Conservation (phyloP, 1,139 yeast genomes). For the Sugiyamaella novakii region DNA sequence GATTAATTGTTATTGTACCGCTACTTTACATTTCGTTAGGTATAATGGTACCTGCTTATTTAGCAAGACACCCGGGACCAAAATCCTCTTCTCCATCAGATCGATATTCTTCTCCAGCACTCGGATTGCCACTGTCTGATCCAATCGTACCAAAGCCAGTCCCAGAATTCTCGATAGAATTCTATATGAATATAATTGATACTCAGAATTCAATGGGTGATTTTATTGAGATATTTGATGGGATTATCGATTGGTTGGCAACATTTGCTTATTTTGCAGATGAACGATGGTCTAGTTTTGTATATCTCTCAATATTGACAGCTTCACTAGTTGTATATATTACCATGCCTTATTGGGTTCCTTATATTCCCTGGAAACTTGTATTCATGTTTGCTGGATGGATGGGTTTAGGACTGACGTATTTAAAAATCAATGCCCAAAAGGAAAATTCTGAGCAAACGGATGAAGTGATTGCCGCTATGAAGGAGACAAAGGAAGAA, state of each 20-base stretch:
- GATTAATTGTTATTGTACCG: constrained; percentile 56
- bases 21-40: constrained; percentile 54
- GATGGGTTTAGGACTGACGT: constrained; percentile 46
- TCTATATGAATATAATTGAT: constrained; percentile 76
- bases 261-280: constrained; percentile 70
- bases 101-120: constrained; percentile 47
- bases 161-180: constrained; percentile 78
- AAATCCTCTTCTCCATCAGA: constrained; percentile 13
- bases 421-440: not conserved
- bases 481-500: not conserved
- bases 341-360: constrained; percentile 43
- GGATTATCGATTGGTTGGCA: constrained; percentile 50
- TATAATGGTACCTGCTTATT: constrained; percentile 70
- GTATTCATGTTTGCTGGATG: constrained; percentile 51
- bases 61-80: constrained; percentile 48
- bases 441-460: not conserved
- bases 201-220: constrained; percentile 80
- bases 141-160: constrained; percentile 68
- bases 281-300: constrained; percentile 56
- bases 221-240: constrained; percentile 67
- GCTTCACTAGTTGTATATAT: constrained; percentile 39
- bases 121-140: constrained; percentile 53
- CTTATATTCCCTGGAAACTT: constrained; percentile 43
- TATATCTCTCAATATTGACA: constrained; percentile 42
- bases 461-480: constrained; percentile 3